Percentiles rank a stretch among this genome's conserved stretches.
These are phyloP conservation scores for Fulvia fulva DNA, from an alignment of 2,329 filamentous ascomycete genomes.

Conservation along the genomic window DNA sequence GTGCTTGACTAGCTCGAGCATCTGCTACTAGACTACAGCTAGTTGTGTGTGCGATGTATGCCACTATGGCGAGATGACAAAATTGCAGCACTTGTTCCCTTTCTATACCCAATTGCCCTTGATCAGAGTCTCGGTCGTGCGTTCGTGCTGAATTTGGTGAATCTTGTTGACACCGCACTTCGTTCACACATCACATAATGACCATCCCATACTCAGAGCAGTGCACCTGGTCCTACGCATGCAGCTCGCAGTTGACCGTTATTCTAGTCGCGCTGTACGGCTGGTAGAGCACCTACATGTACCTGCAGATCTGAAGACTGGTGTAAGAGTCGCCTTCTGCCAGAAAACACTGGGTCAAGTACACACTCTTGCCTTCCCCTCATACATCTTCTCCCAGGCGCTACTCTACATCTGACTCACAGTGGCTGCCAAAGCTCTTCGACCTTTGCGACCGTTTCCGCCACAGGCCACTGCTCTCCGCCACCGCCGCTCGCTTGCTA, in stretches of 20 bases:
- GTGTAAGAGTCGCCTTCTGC: constrained; percentile 6
- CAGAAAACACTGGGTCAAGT: constrained; percentile 4
- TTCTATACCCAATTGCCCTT: neutral
- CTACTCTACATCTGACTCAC: neutral
- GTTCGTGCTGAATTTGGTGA: neutral
- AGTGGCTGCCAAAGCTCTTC: constrained; percentile 1
- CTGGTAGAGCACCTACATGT: neutral
- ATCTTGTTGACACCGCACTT: neutral
- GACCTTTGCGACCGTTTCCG: neutral
- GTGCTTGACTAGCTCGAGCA: constrained; percentile 24
- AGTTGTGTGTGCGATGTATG: constrained; percentile 21
- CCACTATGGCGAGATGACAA: constrained; percentile 23
- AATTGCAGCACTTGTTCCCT: constrained; percentile 20
- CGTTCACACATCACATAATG: neutral
- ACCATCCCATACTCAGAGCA: neutral
- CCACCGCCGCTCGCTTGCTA: constrained; percentile 10
- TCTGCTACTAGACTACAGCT: constrained; percentile 26
- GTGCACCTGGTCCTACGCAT: neutral
- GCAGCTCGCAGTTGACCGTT: neutral
- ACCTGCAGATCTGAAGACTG: constrained; percentile 12
- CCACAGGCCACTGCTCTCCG: neutral
- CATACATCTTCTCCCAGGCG: neutral
- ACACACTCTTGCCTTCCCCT: neutral
- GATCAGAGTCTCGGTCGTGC: neutral
- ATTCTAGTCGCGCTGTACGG: neutral